A percentile compares a stretch with the other conserved stretches of the same genome.
Evolutionary conservation across 192 early-diverging fungal genomes (phyloP).

Genomic region (Dimargaris cristalligena): DNA sequence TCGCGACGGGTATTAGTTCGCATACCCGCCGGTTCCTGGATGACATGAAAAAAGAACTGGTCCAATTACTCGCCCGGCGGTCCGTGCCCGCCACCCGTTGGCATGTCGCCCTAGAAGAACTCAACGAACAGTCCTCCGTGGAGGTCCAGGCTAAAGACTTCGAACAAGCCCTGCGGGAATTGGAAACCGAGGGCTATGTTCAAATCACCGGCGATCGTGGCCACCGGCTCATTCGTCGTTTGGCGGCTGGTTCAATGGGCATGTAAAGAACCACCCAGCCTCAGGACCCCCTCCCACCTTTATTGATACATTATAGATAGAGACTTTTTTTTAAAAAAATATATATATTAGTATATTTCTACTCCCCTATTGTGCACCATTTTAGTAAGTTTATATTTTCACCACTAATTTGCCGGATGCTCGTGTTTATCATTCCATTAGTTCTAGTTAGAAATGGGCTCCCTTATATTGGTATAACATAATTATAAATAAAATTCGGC

Average conservation of each 20-base stretch:
- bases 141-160: slow-evolving; percentile 33
- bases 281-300: too few relatives aligned
- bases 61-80: slow-evolving; percentile 18
- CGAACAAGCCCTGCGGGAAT: slow-evolving; percentile 33
- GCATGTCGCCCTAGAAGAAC: slow-evolving; percentile 18
- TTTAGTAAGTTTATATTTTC: too few relatives aligned
- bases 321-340: too few relatives aligned
- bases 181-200: slow-evolving; percentile 33
- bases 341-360: too few relatives aligned
- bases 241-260: not conserved
- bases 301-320: too few relatives aligned
- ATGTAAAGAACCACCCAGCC: too few relatives aligned
- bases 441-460: too few relatives aligned
- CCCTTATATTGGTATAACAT: too few relatives aligned
- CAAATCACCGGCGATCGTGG: slow-evolving; percentile 23
- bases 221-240: slow-evolving; percentile 16
- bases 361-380: too few relatives aligned
- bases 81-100: slow-evolving; percentile 10
- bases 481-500: too few relatives aligned
- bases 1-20: slow-evolving; percentile 72
- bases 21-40: slow-evolving; percentile 47
- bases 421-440: too few relatives aligned
- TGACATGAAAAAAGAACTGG: slow-evolving; percentile 37
- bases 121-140: slow-evolving; percentile 25
- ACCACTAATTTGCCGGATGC: too few relatives aligned